A percentile compares a stretch with the other conserved stretches of the same genome.
Conservation (phyloP, 805 yeast species). For the Spathaspora passalidarum region DNA sequence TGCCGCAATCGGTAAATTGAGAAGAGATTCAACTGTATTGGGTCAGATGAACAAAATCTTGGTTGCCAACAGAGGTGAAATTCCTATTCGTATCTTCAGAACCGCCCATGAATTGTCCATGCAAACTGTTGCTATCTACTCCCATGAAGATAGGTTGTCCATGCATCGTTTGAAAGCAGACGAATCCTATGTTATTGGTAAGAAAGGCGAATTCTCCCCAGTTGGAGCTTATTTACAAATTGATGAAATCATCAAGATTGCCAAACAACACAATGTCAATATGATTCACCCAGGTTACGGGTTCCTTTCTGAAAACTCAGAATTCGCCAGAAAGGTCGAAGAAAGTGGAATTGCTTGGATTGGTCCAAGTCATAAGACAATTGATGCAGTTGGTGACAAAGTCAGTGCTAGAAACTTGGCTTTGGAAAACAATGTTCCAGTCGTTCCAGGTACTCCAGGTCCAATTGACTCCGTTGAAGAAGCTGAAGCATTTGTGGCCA, state of each 20-base stretch:
- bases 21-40: conserved; percentile 40
- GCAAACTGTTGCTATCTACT: conserved; percentile 96
- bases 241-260: conserved; percentile 74
- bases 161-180: conserved; percentile 95
- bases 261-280: conserved; percentile 65
- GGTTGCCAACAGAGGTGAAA: conserved; percentile 84
- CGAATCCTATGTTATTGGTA: conserved; percentile 90
- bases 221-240: conserved; percentile 95
- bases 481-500: conserved; percentile 72
- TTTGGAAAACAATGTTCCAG: conserved; percentile 76
- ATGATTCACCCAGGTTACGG: conserved; percentile 94
- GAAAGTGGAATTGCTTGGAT: conserved; percentile 93
- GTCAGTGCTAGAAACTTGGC: conserved; percentile 93
- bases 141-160: conserved; percentile 91
- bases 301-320: conserved; percentile 65
- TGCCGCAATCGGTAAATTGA: conserved; percentile 20
- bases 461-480: conserved; percentile 81
- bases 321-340: conserved; percentile 88
- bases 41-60: conserved; percentile 58
- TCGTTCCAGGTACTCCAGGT: conserved; percentile 97
- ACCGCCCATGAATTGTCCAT: conserved; percentile 96
- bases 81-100: conserved; percentile 86
- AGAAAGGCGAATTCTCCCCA: conserved; percentile 85
- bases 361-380: conserved; percentile 86
- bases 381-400: conserved; percentile 95